Evolutionary conservation across 163 green algal species (phyloP), one percentile per base, ranked within the genome.

Genomic region (Prototheca cutis): DNA sequence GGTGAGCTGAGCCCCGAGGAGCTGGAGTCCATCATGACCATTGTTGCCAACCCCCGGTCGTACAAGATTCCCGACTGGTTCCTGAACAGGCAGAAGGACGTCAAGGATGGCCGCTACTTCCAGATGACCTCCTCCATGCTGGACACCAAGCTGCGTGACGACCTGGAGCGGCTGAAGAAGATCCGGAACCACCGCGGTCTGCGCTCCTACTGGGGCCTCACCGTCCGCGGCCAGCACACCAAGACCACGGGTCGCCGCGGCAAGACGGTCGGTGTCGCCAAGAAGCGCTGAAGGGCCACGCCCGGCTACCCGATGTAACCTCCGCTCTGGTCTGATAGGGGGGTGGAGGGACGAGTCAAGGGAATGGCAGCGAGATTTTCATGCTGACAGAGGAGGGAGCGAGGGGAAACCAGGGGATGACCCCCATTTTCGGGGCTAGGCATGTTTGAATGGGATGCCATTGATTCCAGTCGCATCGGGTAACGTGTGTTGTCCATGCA

Each of bases 1-100:
- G 93, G 93, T 53, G 93, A 99, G 83, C 85, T 96, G 61, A 87
- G 77, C 55, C 82, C 91, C 55, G 87, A 91, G 75, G 93, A 99
- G 84, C 81, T 99, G 58, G 93, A 99, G 82, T 79, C 79, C 53
- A 70, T 99, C 63, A 98, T 98, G 88, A 87, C 87, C 36, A 95
- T 99, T 48, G 89, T 98, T 42, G 78, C 80, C 78, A 97, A 98
- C 85, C 93, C 93, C 28, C 82, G 89, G 61, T 80, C 89, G 53
- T 99, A 96, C 85, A 98, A 99, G 85, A 94, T 98, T 61, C 93
- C 92, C 53, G 89, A 98, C 78, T 99, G 87, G 87, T 97, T 98
- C 83, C 86, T 99, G 32, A 99, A 99, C 85, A 93, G 87, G 70
- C 81, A 91, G 78, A 93, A 93, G 76, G 89, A 98, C 76, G 58